Evolutionary conservation across 441 rosid genomes (phyloP).

Genomic region (Populus tomentosa): DNA sequence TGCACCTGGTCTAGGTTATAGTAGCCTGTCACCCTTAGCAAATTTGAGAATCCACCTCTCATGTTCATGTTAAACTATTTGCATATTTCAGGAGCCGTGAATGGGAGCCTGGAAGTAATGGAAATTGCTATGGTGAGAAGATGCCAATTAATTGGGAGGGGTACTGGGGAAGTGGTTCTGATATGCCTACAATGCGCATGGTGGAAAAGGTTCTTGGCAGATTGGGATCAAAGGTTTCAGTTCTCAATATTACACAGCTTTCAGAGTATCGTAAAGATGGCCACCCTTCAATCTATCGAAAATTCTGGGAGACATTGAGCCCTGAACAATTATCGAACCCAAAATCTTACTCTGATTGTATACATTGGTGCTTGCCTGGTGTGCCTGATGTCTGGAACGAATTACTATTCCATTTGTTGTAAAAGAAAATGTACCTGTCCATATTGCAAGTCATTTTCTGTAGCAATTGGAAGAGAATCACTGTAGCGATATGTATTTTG

Average conservation of each 20-base stretch:
- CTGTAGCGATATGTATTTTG: not conserved
- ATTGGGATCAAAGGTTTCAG: constrained; percentile 64
- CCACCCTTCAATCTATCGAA: constrained; percentile 86
- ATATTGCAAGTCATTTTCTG: constrained; percentile 3
- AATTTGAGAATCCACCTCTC: not conserved
- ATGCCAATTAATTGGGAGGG: constrained; percentile 52
- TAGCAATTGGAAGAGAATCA: constrained; percentile 1
- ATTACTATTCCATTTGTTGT: constrained; percentile 70
- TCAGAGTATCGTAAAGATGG: constrained; percentile 94
- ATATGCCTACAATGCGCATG: constrained; percentile 73
- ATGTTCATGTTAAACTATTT: constrained; percentile 3
- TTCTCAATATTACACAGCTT: constrained; percentile 81
- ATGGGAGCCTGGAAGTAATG: constrained; percentile 71
- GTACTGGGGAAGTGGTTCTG: constrained; percentile 93
- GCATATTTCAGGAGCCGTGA: constrained; percentile 66
- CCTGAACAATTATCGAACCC: constrained; percentile 61
- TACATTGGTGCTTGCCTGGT: constrained; percentile 94
- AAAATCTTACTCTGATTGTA: constrained; percentile 76
- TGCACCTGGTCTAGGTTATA: not conserved
- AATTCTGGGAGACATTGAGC: constrained; percentile 84
- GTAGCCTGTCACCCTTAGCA: not conserved
- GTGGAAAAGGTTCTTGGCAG: constrained; percentile 54
- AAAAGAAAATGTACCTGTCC: constrained; percentile 4
- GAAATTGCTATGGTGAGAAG: constrained; percentile 76
- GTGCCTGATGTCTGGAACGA: constrained; percentile 96